A percentile compares a stretch with the other conserved stretches of the same genome.
Evolutionary conservation across 495 filamentous ascomycete species (phyloP).

Genomic region (Hypoxylon rickii): DNA sequence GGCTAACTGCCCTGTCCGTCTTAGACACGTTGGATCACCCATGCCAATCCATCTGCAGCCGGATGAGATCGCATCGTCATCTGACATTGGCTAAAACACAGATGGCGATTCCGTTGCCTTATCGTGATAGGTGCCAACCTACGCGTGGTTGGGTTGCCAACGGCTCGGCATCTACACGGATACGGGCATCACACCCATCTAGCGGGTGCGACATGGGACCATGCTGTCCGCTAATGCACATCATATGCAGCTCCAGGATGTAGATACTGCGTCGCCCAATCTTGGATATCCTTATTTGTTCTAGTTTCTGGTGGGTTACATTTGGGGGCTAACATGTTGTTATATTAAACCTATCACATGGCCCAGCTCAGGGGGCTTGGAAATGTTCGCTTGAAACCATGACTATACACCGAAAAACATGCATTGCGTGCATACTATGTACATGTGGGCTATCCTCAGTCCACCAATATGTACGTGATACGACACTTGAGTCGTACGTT

Average conservation of each 20-base stretch:
- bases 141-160: constrained; percentile 23
- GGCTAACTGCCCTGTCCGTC: constrained; percentile 16
- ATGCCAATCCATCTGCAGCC: constrained; percentile 24
- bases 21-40: constrained; percentile 25
- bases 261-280: constrained; percentile 25
- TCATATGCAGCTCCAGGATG: constrained; percentile 18
- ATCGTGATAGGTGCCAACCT: constrained; percentile 33
- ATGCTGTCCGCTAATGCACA: constrained; percentile 29
- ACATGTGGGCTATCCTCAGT: background rate
- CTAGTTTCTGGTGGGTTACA: constrained; percentile 24
- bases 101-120: constrained; percentile 19
- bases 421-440: constrained; percentile 12
- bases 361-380: constrained; percentile 3
- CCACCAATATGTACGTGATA: constrained; percentile 1
- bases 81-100: constrained; percentile 30
- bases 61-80: constrained; percentile 31
- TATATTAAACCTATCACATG: constrained; percentile 35
- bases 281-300: constrained; percentile 24
- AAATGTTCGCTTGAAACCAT: constrained; percentile 2
- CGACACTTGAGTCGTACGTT: background rate
- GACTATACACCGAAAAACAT: constrained; percentile 29
- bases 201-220: constrained; percentile 17
- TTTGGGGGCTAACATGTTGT: constrained; percentile 7
- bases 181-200: constrained; percentile 26
- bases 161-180: constrained; percentile 32